These are phyloP conservation scores for Calycina marina DNA, from an alignment of 2,329 filamentous ascomycete genomes.

Conservation along the genomic window DNA sequence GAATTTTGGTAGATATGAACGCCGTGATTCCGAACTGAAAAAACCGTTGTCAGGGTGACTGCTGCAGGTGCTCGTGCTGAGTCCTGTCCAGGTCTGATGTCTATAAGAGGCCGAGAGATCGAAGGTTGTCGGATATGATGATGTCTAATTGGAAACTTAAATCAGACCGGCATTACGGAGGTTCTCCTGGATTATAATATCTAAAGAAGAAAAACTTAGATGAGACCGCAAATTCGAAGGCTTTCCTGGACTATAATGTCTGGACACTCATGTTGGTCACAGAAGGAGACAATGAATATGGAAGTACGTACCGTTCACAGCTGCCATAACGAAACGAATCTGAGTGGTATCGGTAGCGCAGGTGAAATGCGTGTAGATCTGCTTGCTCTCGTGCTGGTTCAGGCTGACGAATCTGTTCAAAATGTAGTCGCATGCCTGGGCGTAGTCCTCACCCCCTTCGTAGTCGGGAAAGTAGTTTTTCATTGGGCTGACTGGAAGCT, in stretches of 20 bases:
- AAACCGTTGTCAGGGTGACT: conserved; percentile 8
- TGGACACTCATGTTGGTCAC: conserved; percentile 28
- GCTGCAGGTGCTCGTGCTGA: conserved; percentile 1
- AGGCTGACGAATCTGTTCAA: conserved; percentile 95
- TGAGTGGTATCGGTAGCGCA: conserved; percentile 98
- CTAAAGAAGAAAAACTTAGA: conserved; percentile 77
- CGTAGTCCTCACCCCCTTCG: conserved; percentile 92
- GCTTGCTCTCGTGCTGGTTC: conserved; percentile 98
- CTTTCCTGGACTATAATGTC: conserved; percentile 99
- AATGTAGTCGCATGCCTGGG: conserved; percentile 94
- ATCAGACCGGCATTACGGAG: conserved; percentile 92
- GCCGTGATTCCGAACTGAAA: conserved; percentile 17
- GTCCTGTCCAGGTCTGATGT: too few relatives aligned
- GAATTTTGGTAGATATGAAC: conserved; percentile 19
- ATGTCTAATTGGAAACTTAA: too few relatives aligned
- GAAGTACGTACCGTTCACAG: conserved; percentile 71
- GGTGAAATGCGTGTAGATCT: conserved; percentile 99
- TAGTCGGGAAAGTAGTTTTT: conserved; percentile 84
- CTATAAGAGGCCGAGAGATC: too few relatives aligned
- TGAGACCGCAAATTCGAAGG: conserved; percentile 88
- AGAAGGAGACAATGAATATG: not conserved
- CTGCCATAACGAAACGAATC: conserved; percentile 98
- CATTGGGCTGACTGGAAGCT: conserved; percentile 69
- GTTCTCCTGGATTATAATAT: conserved; percentile 99
- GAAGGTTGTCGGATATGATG: too few relatives aligned